Evolutionary conservation across 208 protist species (phyloP), one percentile per base, ranked within the genome.

Genomic region (Trypanosoma melophagium): DNA sequence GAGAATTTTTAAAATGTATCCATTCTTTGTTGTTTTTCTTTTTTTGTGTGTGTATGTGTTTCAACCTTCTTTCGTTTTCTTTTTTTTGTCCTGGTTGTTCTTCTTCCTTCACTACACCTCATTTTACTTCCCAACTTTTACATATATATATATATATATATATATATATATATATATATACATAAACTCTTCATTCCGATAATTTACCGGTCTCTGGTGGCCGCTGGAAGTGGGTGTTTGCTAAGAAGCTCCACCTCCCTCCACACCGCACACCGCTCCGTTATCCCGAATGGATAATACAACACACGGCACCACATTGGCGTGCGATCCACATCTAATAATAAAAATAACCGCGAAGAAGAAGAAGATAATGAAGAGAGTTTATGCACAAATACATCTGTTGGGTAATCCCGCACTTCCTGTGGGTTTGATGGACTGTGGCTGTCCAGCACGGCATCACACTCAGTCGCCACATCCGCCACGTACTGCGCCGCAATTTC

Each of bases 241-340:
- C 57, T 52, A 24, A 69, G 50, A 19, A 91, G 56, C 42, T 77
- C 66, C 3, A 91, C 53, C 8, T 53, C 62, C 10, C 73, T 70
- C 80, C 79, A 83, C 38, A 66, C 69, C 10, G 69, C 79, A 56
- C 85, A 88, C 22, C 73, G 69, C 41, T 76, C 62, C 8, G 72
- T 74, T 56, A 91, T 69, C 3, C 85, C 85, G 21, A 91, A 81
- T 0, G 85, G 82, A 63, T 88, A 88, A 62, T 87, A 91, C 13
- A 86, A 60, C 51, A 91, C 80, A 8, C 81, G 76, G 61, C 85
- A 91, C 85, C 81, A 88, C 75, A 84, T 59, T 31, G 85, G 81
- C 5, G 85, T 88, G 28, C 53, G 57, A 38, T 80, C 74, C 3
- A 79, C 77, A 60, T 91, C 85, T 41, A 88, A 49, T 21, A 88